Base-by-base conservation (phyloP, 75 land plant species). In the Selaginella tamariscina region DNA sequence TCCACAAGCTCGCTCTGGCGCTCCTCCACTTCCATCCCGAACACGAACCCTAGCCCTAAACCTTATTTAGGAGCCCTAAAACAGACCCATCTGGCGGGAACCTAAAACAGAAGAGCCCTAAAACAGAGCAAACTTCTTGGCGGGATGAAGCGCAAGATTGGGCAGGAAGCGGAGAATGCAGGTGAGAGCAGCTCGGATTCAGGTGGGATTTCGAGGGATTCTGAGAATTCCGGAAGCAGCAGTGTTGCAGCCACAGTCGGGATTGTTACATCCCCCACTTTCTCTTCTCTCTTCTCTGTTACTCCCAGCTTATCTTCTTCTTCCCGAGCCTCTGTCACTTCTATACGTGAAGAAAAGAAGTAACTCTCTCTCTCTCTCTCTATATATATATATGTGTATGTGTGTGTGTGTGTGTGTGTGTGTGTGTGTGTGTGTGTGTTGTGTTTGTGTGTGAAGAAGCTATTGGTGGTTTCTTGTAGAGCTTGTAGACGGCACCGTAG, bases 1-100 rank as follows among this genome's bases (percentile, higher is more conserved):
- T 89, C 82, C 54, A 89, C 85, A 1, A 86, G 77, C 72, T 86
- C 96, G 27, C 81, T 79, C 70, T 89, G 98, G 79, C 77, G 89
- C 70, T 83, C 79, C 76, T 93, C 91, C 54, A 85, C 82, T 57
- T 93, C 96, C 96, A 93, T 89, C 32, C 27, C 65, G 1, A 31
- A 27, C 18, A 18, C 18, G 20, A 18, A 23, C 66, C 30, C 66
- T 65, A 26, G 18, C 66, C 29, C 66, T 15, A 26, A 2, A 18
- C 18, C 29, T 30, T 27, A 5, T 5, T 27, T 23, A 57, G 26
- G 8, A 23, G 32, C 62, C 24, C 55, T 30, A 69, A 56, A 32
- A 23, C 56, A 23, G 64, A 29, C 32, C 2, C 29, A 30, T 55
- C 56, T 69, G 62, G 56, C 31, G 30, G 29, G 32, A 54, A 55